Conservation (phyloP, 2,329 filamentous ascomycete genomes). For the Ceratocystis cubensis region DNA sequence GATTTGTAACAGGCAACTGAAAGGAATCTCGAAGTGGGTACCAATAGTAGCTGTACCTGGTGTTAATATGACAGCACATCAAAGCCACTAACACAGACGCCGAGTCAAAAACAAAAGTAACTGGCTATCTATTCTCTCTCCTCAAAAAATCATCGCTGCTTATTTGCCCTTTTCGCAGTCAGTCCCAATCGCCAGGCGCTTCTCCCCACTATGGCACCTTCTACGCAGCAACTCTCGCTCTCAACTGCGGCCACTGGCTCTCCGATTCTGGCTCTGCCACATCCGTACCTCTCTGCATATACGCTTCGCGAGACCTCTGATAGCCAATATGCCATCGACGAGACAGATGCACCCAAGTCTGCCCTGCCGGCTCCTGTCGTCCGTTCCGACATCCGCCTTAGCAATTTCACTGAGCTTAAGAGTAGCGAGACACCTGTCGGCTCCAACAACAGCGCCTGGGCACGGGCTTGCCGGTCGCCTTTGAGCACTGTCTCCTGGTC, state of each 20-base stretch:
- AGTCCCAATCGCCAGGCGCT: no score
- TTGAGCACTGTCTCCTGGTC: constrained; percentile 36
- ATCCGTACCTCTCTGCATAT: constrained; percentile 39
- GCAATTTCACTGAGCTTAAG: constrained; percentile 36
- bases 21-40: background rate
- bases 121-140: background rate
- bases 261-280: constrained; percentile 36
- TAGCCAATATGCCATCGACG: constrained; percentile 30
- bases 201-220: constrained; percentile 13
- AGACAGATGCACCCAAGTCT: constrained; percentile 24
- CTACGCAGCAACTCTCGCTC: constrained; percentile 13
- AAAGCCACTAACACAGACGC: background rate
- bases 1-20: background rate
- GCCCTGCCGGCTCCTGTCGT: constrained; percentile 26
- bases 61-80: background rate
- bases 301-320: constrained; percentile 28
- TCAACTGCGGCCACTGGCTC: constrained; percentile 28
- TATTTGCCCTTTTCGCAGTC: background rate
- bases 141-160: background rate
- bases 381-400: constrained; percentile 32
- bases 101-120: background rate
- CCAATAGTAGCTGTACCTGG: background rate
- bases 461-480: constrained; percentile 42
- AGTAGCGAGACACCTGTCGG: constrained; percentile 37
- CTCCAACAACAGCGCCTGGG: constrained; percentile 46